These are phyloP conservation scores for Wickerhamiella brachini DNA, from an alignment of 805 yeast genomes.

Conservation along the genomic window DNA sequence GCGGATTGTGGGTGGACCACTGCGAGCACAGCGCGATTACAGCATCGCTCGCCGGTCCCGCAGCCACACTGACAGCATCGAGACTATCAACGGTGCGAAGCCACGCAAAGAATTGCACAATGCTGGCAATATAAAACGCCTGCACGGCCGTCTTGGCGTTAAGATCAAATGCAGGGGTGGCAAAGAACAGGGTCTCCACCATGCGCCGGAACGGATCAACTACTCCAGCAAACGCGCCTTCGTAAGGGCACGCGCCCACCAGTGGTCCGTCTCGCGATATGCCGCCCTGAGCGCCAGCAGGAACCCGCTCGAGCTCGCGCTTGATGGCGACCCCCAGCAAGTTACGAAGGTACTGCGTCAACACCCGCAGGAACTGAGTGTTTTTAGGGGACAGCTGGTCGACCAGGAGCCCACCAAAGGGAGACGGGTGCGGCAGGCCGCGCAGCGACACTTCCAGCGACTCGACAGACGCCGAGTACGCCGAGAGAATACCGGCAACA, in stretches of 20 bases:
- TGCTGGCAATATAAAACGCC: conserved; percentile 2
- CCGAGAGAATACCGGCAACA: background rate
- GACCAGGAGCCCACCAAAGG: conserved; percentile 33
- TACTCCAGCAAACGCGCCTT: background rate
- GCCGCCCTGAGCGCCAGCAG: too few species aligned
- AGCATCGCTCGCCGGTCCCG: background rate
- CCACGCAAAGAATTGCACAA: conserved; percentile 6
- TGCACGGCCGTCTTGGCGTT: conserved; percentile 6
- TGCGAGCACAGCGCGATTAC: background rate
- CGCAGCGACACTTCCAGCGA: conserved; percentile 15
- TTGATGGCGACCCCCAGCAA: conserved; percentile 9
- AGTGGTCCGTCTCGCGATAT: too few species aligned
- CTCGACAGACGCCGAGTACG: conserved; percentile 4
- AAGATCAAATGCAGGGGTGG: conserved; percentile 4
- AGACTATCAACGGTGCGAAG: background rate
- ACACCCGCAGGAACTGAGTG: conserved; percentile 13
- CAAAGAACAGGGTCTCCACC: conserved; percentile 9
- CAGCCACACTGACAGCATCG: background rate
- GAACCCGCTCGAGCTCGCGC: background rate
- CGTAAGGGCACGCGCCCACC: background rate
- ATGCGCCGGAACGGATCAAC: conserved; percentile 4
- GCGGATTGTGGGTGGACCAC: background rate
- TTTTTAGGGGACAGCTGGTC: conserved; percentile 28
- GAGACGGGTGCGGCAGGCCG: conserved; percentile 12
- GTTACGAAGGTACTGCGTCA: conserved; percentile 12